A percentile compares a stretch with the other conserved stretches of the same genome.
phyloP scores from a whole-genome alignment of 164 flowering plant species.

The Sextonia rubra region DNA sequence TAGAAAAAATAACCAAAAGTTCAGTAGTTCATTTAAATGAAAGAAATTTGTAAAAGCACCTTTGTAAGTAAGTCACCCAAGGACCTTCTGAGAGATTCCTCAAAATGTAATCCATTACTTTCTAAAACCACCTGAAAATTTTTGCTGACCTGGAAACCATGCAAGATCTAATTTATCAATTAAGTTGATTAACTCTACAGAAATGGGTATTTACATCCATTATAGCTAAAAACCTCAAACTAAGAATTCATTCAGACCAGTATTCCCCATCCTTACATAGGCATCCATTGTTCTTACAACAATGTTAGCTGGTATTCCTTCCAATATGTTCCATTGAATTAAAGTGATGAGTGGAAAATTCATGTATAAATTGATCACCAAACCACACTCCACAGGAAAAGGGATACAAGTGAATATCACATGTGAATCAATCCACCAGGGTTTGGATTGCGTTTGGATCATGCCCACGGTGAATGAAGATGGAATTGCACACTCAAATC shows the following conservation, averaged over 20 bases:
- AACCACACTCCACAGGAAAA: too few relatives aligned
- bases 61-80: conserved; percentile 39
- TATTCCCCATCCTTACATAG: not conserved
- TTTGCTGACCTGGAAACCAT: conserved; percentile 33
- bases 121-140: conserved; percentile 44
- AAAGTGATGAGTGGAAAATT: not conserved
- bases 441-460: too few relatives aligned
- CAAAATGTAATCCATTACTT: conserved; percentile 30
- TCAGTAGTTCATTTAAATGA: too few relatives aligned
- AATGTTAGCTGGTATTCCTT: not conserved
- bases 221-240: not conserved
- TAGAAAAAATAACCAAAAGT: too few relatives aligned
- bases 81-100: conserved; percentile 40
- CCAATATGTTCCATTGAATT: not conserved
- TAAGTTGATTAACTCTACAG: not conserved
- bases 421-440: too few relatives aligned
- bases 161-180: not conserved
- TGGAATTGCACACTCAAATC: too few relatives aligned
- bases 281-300: too few relatives aligned
- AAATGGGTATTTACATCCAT: not conserved
- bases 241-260: not conserved
- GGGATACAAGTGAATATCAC: too few relatives aligned
- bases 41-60: conserved; percentile 22
- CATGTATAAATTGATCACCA: too few relatives aligned
- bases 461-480: too few relatives aligned